Evolutionary conservation across 768 basidiomycete species (phyloP).

Genomic region (Tulasnella sp.): DNA sequence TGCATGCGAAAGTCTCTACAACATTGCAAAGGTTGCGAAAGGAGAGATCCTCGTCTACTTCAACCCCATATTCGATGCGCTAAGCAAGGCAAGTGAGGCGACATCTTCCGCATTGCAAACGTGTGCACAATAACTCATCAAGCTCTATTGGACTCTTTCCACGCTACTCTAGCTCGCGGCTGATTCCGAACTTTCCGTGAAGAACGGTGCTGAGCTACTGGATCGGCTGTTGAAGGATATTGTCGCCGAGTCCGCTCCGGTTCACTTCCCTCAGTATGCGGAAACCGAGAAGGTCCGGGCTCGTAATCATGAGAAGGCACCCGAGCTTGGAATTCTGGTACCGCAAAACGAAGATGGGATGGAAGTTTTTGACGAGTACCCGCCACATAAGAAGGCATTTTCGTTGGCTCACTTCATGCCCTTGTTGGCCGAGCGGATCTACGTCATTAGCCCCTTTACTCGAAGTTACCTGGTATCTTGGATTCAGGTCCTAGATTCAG

Average conservation of each 20-base stretch:
- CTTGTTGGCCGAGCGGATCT: constrained; percentile 82
- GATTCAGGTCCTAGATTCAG: constrained; percentile 92
- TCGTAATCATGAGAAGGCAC: constrained; percentile 37
- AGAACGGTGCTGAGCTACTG: constrained; percentile 95
- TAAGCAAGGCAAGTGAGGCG: constrained; percentile 69
- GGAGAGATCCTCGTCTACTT: constrained; percentile 95
- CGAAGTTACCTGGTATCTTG: constrained; percentile 94
- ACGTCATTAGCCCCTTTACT: constrained; percentile 92
- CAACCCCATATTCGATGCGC: constrained; percentile 95
- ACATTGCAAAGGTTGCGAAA: constrained; percentile 94
- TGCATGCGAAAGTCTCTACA: constrained; percentile 96
- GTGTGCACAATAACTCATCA: background rate
- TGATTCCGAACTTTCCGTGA: constrained; percentile 91
- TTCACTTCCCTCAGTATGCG: constrained; percentile 82
- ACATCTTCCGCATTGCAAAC: background rate
- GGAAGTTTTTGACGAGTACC: constrained; percentile 34
- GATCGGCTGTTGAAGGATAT: constrained; percentile 98
- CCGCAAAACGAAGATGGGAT: constrained; percentile 42
- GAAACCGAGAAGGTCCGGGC: constrained; percentile 62
- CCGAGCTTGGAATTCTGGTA: constrained; percentile 52
- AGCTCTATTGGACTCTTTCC: background rate
- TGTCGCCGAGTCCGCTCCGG: constrained; percentile 91
- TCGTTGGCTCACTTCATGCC: constrained; percentile 93
- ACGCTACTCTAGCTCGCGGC: constrained; percentile 66
- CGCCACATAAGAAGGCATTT: constrained; percentile 64